Evolutionary conservation across 352 stramenopile genomes (phyloP).

Genomic region (Aphanomyces stellatus): DNA sequence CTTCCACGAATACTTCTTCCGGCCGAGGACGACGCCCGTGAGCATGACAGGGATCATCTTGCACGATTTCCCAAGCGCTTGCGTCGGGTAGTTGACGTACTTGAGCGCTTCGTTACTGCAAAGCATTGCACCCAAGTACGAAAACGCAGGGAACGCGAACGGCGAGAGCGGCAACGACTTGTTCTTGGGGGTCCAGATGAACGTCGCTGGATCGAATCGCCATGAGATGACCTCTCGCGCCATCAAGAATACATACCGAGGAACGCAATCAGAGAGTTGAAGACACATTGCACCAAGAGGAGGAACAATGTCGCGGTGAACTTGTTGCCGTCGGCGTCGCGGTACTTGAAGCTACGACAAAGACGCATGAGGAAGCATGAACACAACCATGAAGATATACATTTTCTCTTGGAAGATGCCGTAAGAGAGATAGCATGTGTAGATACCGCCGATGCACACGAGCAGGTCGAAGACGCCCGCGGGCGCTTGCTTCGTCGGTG

Average conservation of each 20-base stretch:
- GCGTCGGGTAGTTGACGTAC: constrained; percentile 95
- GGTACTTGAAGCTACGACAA: constrained; percentile 73
- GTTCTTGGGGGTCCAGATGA: constrained; percentile 71
- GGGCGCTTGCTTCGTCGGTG: background rate
- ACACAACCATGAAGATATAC: too few relatives aligned
- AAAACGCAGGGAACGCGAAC: constrained; percentile 83
- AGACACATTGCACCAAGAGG: constrained; percentile 88
- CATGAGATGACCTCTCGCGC: too few relatives aligned
- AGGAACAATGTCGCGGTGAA: constrained; percentile 90
- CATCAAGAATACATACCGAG: constrained; percentile 26
- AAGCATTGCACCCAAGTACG: constrained; percentile 87
- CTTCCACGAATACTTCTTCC: constrained; percentile 82
- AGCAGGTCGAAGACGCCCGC: constrained; percentile 37
- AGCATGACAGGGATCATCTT: constrained; percentile 99
- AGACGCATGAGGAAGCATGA: too few relatives aligned
- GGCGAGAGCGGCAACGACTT: constrained; percentile 58
- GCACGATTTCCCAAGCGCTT: constrained; percentile 97
- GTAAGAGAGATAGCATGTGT: constrained; percentile 88
- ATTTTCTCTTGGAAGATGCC: constrained; percentile 93
- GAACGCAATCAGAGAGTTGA: constrained; percentile 83
- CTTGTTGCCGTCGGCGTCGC: constrained; percentile 65
- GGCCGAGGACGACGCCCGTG: constrained; percentile 88
- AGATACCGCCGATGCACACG: constrained; percentile 85
- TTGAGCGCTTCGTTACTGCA: constrained; percentile 90
- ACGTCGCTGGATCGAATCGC: constrained; percentile 51